A percentile compares a stretch with the other conserved stretches of the same genome.
Conservation (phyloP, 2,329 filamentous ascomycete species). For the Colletotrichum musae region DNA sequence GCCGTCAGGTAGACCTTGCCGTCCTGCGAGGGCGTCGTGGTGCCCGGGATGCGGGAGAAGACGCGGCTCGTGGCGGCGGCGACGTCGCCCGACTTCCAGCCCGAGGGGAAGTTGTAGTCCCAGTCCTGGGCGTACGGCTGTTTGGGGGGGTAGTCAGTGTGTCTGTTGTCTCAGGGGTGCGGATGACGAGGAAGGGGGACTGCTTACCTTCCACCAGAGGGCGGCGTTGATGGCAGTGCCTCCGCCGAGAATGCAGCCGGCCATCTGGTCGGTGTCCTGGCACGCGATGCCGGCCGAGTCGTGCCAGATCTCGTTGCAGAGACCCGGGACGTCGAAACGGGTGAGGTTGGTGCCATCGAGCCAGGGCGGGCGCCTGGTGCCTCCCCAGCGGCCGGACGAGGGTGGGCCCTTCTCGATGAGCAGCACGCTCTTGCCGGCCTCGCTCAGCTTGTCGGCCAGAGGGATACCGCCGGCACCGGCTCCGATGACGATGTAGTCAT, state of each 20-base stretch:
- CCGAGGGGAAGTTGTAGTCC: conserved; percentile 79
- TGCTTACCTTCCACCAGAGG: conserved; percentile 73
- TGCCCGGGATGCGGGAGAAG: conserved; percentile 80
- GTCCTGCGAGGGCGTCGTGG: conserved; percentile 75
- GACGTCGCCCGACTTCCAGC: conserved; percentile 79
- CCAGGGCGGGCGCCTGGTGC: conserved; percentile 74
- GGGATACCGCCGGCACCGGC: conserved; percentile 73
- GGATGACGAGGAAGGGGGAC: not conserved
- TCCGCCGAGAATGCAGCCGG: conserved; percentile 79
- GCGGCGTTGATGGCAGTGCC: conserved; percentile 77
- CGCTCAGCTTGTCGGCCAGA: conserved; percentile 74
- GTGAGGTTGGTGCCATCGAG: conserved; percentile 73
- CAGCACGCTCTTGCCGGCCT: conserved; percentile 75
- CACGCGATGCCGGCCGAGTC: conserved; percentile 76
- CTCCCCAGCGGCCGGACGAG: conserved; percentile 76
- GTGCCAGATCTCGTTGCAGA: conserved; percentile 79
- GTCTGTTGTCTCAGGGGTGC: not conserved
- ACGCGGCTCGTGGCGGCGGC: conserved; percentile 70
- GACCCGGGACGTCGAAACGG: conserved; percentile 79
- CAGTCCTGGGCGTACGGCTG: conserved; percentile 75
- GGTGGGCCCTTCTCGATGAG: conserved; percentile 73
- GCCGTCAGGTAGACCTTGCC: conserved; percentile 77
- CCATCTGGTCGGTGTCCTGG: conserved; percentile 80
- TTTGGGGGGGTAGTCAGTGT: not conserved
- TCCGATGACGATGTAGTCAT: conserved; percentile 76